Evolutionary conservation across 306 rosid genomes (phyloP).

Genomic region (apple (Malus domestica)): ASM211411v1 NC_041801.1:16587501-16588000

Average conservation of each 20-base stretch:
- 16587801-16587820: conserved; percentile 35
- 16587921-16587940: too few relatives aligned
- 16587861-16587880: too few relatives aligned
- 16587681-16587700: conserved; percentile 16
- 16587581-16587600: background rate
- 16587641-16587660: background rate
- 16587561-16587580: background rate
- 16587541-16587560: background rate
- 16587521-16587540: background rate
- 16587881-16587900: background rate
- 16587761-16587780: conserved; percentile 21
- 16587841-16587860: conserved; percentile 14
- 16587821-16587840: conserved; percentile 39
- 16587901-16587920: background rate
- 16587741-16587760: conserved; percentile 36
- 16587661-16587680: background rate
- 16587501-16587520: background rate
- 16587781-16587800: conserved; percentile 25
- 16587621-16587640: background rate
- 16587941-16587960: too few relatives aligned
- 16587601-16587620: background rate
- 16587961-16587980: too few relatives aligned
- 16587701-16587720: conserved; percentile 15
- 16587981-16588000: background rate
- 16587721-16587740: conserved; percentile 75